phyloP scores from a whole-genome alignment of 495 filamentous ascomycete genomes.

The Talaromyces thailandensis region DNA sequence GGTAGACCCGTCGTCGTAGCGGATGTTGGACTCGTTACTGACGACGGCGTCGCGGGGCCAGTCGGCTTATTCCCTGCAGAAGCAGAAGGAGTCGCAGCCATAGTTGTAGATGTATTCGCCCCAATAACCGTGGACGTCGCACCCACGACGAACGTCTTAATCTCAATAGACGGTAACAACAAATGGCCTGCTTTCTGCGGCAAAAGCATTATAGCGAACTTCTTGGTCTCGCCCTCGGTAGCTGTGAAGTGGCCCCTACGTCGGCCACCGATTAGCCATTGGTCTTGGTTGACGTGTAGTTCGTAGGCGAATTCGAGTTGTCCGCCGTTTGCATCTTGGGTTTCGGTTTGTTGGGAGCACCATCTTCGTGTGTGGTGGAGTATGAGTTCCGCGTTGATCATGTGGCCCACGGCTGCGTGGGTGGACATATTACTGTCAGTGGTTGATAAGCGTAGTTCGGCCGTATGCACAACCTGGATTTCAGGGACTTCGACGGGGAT shows the following conservation, averaged over 20 bases:
- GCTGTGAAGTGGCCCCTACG: conserved; percentile 68
- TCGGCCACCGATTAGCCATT: conserved; percentile 78
- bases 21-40: background rate
- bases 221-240: conserved; percentile 35
- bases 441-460: conserved; percentile 52
- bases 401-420: conserved; percentile 54
- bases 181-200: conserved; percentile 71
- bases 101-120: background rate
- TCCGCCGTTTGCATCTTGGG: conserved; percentile 24
- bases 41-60: conserved; percentile 8
- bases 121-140: conserved; percentile 4
- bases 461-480: conserved; percentile 75
- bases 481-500: conserved; percentile 76
- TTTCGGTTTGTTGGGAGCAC: conserved; percentile 39
- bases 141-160: conserved; percentile 43
- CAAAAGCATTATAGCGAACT: conserved; percentile 59
- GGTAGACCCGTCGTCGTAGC: background rate
- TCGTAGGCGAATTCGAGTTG: conserved; percentile 78
- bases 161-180: conserved; percentile 68
- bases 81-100: background rate
- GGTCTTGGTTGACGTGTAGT: conserved; percentile 62
- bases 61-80: background rate
- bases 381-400: conserved; percentile 58
- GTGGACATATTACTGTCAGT: conserved; percentile 16
- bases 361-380: conserved; percentile 74